Evolutionary conservation across 2,329 filamentous ascomycete genomes (phyloP).

Genomic region (Alternaria sp.): DNA sequence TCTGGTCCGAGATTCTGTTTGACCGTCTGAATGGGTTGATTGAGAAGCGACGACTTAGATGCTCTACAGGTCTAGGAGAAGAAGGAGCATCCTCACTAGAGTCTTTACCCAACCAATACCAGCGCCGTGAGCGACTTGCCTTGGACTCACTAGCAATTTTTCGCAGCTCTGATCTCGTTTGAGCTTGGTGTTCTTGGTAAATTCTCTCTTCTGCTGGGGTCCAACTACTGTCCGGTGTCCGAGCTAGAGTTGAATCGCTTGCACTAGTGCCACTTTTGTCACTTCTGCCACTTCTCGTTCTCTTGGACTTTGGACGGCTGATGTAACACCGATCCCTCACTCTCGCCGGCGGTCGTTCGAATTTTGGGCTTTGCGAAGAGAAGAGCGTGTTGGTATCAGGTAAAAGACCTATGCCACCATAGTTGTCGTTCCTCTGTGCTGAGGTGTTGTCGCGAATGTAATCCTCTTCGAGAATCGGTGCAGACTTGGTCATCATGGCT

Average conservation of each 20-base stretch:
- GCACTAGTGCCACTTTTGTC: conserved; percentile 11
- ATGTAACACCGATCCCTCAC: conserved; percentile 26
- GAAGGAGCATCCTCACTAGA: conserved; percentile 24
- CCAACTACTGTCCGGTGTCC: conserved; percentile 18
- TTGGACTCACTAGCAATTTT: conserved; percentile 26
- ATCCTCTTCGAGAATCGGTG: conserved; percentile 26
- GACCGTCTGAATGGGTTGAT: conserved; percentile 32
- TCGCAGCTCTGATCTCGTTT: conserved; percentile 23
- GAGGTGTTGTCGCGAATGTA: conserved; percentile 4
- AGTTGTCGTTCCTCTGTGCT: neutral
- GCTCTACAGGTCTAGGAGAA: conserved; percentile 7
- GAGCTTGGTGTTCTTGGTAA: conserved; percentile 17
- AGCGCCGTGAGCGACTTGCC: conserved; percentile 24
- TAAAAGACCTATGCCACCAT: conserved; percentile 14
- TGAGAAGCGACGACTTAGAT: conserved; percentile 17
- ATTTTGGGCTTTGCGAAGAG: conserved; percentile 14
- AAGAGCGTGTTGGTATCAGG: conserved; percentile 17
- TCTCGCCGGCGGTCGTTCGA: conserved; percentile 18
- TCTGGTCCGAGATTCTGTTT: conserved; percentile 21
- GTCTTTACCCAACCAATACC: conserved; percentile 28
- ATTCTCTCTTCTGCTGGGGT: conserved; percentile 11
- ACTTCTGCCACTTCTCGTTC: conserved; percentile 18
- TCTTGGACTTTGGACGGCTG: conserved; percentile 14
- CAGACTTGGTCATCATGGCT: conserved; percentile 14
- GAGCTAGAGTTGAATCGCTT: conserved; percentile 22